These are phyloP conservation scores for Penicillium concentricum DNA, from an alignment of 2,329 filamentous ascomycete species.

Conservation along the genomic window DNA sequence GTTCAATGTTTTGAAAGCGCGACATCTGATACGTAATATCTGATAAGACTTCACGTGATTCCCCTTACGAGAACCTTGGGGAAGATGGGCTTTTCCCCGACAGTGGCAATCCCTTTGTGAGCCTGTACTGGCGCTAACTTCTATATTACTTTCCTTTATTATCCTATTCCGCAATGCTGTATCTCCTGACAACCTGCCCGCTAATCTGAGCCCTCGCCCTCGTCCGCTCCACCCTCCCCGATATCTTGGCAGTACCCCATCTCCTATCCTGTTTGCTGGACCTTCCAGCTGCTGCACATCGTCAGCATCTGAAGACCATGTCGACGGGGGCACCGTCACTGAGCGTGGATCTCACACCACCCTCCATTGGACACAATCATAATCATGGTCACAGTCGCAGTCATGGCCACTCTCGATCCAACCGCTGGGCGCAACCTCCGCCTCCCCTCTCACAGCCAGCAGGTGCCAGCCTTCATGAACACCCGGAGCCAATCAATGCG, in stretches of 20 bases:
- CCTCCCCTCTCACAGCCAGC: constrained; percentile 26
- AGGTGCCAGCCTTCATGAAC: constrained; percentile 20
- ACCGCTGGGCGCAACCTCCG: constrained; percentile 30
- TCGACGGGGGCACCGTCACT: constrained; percentile 33
- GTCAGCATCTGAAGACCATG: constrained; percentile 27
- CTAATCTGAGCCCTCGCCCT: constrained; percentile 1
- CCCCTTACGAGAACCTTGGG: constrained; percentile 10
- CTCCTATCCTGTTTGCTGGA: constrained; percentile 6
- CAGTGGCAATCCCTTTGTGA: neutral
- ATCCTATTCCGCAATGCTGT: neutral
- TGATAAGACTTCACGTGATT: constrained; percentile 8
- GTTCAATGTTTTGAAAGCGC: neutral
- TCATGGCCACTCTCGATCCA: constrained; percentile 37
- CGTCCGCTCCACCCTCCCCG: constrained; percentile 4
- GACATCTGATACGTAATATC: constrained; percentile 2
- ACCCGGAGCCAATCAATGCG: constrained; percentile 11
- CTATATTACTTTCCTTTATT: neutral
- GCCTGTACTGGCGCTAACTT: neutral
- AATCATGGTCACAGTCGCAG: constrained; percentile 27
- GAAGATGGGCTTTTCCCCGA: neutral
- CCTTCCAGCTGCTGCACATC: constrained; percentile 11
- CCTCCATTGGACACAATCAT: constrained; percentile 27
- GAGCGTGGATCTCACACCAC: constrained; percentile 29
- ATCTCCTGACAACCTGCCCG: constrained; percentile 1
- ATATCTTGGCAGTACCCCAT: constrained; percentile 15